A percentile compares a stretch with the other conserved stretches of the same genome.
Evolutionary conservation across 768 basidiomycete species (phyloP).

Genomic region (Mycena crocata): DNA sequence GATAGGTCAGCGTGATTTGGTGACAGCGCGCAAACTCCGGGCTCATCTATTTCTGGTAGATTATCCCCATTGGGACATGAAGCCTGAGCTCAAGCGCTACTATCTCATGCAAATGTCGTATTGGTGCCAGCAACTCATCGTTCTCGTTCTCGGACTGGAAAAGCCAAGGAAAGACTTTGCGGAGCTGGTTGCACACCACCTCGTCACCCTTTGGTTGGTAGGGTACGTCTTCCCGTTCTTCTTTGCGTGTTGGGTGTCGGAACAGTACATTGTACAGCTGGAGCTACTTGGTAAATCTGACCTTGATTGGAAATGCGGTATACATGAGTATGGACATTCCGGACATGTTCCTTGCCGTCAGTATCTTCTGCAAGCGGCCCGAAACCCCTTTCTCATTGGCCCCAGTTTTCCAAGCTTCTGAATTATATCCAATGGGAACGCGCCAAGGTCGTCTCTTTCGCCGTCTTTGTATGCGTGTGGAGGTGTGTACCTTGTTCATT

Average conservation of each 20-base stretch:
- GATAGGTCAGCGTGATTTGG: conserved; percentile 63
- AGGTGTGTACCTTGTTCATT: conserved; percentile 64
- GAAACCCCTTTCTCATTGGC: background rate
- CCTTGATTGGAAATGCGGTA: conserved; percentile 89
- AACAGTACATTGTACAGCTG: conserved; percentile 61
- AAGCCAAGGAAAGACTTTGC: conserved; percentile 93
- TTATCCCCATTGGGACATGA: conserved; percentile 93
- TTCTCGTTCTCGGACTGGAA: conserved; percentile 87
- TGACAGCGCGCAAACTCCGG: no score
- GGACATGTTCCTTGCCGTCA: conserved; percentile 86
- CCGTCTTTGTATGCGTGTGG: conserved; percentile 79
- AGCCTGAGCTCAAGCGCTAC: conserved; percentile 85
- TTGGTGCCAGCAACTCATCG: conserved; percentile 94
- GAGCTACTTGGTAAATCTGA: conserved; percentile 86
- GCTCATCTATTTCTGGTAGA: conserved; percentile 51
- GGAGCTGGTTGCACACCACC: conserved; percentile 90
- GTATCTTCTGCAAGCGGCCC: conserved; percentile 40
- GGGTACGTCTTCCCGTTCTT: conserved; percentile 61
- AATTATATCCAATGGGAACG: conserved; percentile 85
- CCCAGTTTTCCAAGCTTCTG: conserved; percentile 83
- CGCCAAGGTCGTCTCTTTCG: conserved; percentile 73
- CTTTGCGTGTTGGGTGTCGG: conserved; percentile 2
- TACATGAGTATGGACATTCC: conserved; percentile 98
- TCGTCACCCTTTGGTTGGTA: conserved; percentile 95
- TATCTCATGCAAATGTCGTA: conserved; percentile 95